Percentiles rank a stretch among this genome's conserved stretches.
phyloP scores from a whole-genome alignment of 805 yeast genomes.

The Phaffomyces opuntiae region DNA sequence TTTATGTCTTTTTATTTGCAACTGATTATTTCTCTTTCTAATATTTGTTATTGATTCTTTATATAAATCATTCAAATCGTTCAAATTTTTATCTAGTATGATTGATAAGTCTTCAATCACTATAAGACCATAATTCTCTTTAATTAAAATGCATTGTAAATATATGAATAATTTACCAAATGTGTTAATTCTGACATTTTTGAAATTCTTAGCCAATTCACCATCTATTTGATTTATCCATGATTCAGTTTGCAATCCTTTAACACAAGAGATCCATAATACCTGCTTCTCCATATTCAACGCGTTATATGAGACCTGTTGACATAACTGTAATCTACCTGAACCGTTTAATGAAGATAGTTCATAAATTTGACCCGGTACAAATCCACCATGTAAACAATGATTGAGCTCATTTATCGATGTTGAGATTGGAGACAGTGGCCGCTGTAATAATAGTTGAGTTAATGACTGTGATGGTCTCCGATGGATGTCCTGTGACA shows the following conservation, averaged over 20 bases:
- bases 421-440: constrained; percentile 13
- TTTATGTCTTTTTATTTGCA: constrained; percentile 6
- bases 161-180: constrained; percentile 10
- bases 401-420: constrained; percentile 11
- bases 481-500: constrained; percentile 7
- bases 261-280: constrained; percentile 20
- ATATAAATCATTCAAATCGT: constrained; percentile 6
- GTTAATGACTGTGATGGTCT: constrained; percentile 16
- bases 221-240: neutral
- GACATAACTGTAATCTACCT: constrained; percentile 13
- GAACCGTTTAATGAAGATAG: constrained; percentile 16
- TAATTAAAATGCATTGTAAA: constrained; percentile 5
- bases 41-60: neutral
- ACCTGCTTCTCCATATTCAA: constrained; percentile 11
- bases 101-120: constrained; percentile 21
- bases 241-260: constrained; percentile 3
- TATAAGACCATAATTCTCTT: constrained; percentile 9
- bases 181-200: constrained; percentile 5
- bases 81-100: constrained; percentile 8
- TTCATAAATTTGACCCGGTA: constrained; percentile 21
- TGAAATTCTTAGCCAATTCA: neutral
- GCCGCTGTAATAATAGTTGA: constrained; percentile 13
- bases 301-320: constrained; percentile 11
- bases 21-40: constrained; percentile 2
- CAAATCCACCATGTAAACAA: constrained; percentile 18